A percentile compares a stretch with the other conserved stretches of the same genome.
phyloP scores from a whole-genome alignment of 208 protist species.

The Trypanosomatidae sp. region DNA sequence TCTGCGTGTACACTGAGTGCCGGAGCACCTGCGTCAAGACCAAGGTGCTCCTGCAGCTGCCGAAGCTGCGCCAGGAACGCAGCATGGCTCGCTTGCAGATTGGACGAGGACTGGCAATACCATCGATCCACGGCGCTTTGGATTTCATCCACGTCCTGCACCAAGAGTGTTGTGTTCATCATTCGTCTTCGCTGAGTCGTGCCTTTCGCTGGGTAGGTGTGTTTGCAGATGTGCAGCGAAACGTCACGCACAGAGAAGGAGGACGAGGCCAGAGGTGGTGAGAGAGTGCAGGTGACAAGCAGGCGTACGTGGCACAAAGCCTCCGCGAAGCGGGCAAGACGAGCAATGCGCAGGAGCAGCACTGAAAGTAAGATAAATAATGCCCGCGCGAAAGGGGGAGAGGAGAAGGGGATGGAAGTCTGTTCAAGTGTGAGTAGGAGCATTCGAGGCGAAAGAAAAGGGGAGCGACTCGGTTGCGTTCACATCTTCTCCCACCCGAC shows the following conservation, averaged over 20 bases:
- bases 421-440: not conserved
- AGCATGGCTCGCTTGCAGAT: constrained; percentile 41
- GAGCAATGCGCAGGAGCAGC: not conserved
- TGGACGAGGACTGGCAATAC: constrained; percentile 50
- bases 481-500: not conserved
- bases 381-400: not conserved
- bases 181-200: not conserved
- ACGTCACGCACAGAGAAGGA: not conserved
- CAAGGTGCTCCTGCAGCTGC: constrained; percentile 46
- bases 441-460: not conserved
- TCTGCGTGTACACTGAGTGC: constrained; percentile 18
- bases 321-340: not conserved
- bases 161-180: constrained; percentile 38
- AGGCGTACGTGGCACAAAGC: not conserved
- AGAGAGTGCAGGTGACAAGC: not conserved
- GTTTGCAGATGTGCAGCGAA: not conserved
- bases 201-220: not conserved
- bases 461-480: not conserved
- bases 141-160: constrained; percentile 76
- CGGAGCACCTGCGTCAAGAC: constrained; percentile 22
- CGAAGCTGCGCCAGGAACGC: constrained; percentile 48
- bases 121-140: constrained; percentile 56
- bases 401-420: not conserved
- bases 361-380: not conserved
- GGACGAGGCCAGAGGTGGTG: not conserved